These are phyloP conservation scores for Melanopsichium pennsylvanicum DNA, from an alignment of 1,284 basidiomycete genomes.

Conservation along the genomic window DNA sequence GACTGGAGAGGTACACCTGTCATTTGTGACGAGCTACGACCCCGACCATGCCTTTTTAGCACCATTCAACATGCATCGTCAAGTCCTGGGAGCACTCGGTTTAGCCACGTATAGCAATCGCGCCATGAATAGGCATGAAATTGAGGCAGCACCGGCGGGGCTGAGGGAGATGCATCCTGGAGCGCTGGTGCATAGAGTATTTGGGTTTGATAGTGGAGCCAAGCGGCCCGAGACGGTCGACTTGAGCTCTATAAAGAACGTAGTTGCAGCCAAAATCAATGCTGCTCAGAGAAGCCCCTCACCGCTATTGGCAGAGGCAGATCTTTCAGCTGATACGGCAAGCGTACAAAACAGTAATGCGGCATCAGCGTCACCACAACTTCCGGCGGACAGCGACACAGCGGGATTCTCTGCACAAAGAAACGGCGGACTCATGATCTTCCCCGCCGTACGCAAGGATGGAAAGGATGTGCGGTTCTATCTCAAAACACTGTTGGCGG, in stretches of 20 bases:
- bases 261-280: conserved; percentile 25
- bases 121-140: conserved; percentile 16
- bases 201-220: conserved; percentile 58
- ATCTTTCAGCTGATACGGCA: neutral
- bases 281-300: conserved; percentile 1
- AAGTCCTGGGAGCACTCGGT: conserved; percentile 61
- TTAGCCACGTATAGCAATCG: conserved; percentile 40
- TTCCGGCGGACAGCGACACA: conserved; percentile 10
- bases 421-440: conserved; percentile 56
- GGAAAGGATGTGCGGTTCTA: conserved; percentile 63
- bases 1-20: conserved; percentile 60
- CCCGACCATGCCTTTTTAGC: conserved; percentile 60
- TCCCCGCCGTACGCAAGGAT: conserved; percentile 61
- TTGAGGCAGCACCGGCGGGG: conserved; percentile 45
- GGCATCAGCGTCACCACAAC: neutral
- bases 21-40: conserved; percentile 62
- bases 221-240: conserved; percentile 47
- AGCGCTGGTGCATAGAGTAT: conserved; percentile 60
- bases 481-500: conserved; percentile 58
- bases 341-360: too few relatives aligned
- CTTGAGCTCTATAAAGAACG: conserved; percentile 45
- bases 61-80: conserved; percentile 59
- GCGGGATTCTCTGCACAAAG: conserved; percentile 51
- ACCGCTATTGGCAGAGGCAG: neutral
- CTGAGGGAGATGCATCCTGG: conserved; percentile 55